Percentiles rank a stretch among this genome's conserved stretches.
Conservation (phyloP, 305 asterid genomes). For the Rubia occidens region DNA sequence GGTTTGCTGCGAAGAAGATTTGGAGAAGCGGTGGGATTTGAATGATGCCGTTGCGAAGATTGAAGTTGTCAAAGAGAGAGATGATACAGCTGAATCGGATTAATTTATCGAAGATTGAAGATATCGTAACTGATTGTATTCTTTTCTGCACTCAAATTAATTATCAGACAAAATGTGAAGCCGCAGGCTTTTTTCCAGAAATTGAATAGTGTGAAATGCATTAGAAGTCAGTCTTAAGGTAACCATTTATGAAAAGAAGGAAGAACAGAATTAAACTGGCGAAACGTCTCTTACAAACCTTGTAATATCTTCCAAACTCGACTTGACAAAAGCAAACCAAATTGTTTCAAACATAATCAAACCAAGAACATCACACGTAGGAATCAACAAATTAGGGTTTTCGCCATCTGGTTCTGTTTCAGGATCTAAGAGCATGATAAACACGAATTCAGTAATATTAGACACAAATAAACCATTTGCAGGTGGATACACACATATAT, state of each 20-base stretch:
- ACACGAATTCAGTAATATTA: too few relatives aligned
- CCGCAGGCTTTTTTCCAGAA: neutral
- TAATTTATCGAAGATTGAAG: neutral
- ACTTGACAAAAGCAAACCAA: neutral
- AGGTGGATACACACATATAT: too few relatives aligned
- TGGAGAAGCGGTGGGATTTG: slow-evolving; percentile 61
- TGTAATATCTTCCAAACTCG: neutral
- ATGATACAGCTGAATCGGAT: neutral
- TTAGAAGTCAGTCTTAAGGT: neutral
- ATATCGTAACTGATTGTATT: neutral
- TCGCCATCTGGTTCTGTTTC: too few relatives aligned
- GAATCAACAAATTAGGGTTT: too few relatives aligned
- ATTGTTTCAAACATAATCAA: too few relatives aligned
- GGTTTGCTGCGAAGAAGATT: slow-evolving; percentile 57
- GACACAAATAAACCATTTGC: neutral
- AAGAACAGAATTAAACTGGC: neutral
- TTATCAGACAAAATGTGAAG: neutral
- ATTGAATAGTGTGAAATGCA: neutral
- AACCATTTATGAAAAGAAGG: neutral
- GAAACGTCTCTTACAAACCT: neutral
- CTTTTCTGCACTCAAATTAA: neutral
- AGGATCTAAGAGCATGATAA: too few relatives aligned
- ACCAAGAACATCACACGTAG: too few relatives aligned
- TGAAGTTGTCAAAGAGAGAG: slow-evolving; percentile 30
- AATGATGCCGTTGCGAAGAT: slow-evolving; percentile 43